Evolutionary conservation across 164 flowering plant species (phyloP), one percentile per base, ranked within the genome.

Genomic region (Magnolia changhungtana): DNA sequence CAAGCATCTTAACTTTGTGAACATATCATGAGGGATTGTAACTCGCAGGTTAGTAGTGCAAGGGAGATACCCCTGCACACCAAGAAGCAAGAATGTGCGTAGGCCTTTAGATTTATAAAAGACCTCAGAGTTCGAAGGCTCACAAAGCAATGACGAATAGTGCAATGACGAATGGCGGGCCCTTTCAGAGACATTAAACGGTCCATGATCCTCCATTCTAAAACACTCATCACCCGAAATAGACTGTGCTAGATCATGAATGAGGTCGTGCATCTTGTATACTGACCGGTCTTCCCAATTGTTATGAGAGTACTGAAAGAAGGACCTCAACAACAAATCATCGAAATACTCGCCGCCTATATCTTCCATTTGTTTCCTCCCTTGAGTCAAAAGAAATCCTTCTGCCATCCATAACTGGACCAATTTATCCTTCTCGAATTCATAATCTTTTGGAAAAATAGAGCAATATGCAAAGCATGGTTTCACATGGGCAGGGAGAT

Each of bases 381-480:
- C 74, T 7, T 75, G 23, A 31, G 52, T 63, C 29, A 14, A 51
- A 14, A 78, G 11, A 21, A 69, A 74, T 2, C 77, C 77, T 64
- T 74, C 66, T 27, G 77, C 77, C 70, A 74, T 74, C 84, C 84
- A 82, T 20, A 76, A n/a, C 24, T 73, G 63, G 1, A 79, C 59
- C 64, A 79, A 29, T 6, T 24, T n/a, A 45, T 74, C 75, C 67
- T 76, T 76, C 24, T 27, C 16, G 58, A 79, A 71, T 1, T n/a
- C 20, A 27, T 71, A 50, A 19, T 73, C 71, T 63, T 79, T 82
- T 0, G 81, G 81, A 71, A 78, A 82, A 11, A 82, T 27, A 0
- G 77, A 79, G 72, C 84, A 82, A 71, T 69, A 82, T 5, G 73
- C 73, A 71, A 82, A 79, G 24, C 81, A 77, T 37, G 24, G 71